A percentile compares a stretch with the other conserved stretches of the same genome.
Conservation (phyloP, 1,139 yeast species). For the Nematodospora anomalae region DNA sequence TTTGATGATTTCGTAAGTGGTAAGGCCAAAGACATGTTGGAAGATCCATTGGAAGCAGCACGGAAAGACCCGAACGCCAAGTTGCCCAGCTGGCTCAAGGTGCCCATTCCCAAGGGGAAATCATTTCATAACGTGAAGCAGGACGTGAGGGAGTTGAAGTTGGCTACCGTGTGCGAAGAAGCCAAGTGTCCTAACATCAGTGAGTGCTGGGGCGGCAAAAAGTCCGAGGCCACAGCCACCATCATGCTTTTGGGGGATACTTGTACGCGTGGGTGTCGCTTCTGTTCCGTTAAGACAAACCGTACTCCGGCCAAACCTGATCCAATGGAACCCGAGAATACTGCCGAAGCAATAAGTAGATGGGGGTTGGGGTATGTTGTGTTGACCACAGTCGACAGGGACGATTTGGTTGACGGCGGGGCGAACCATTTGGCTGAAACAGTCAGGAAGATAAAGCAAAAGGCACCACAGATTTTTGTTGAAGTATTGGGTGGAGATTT, state of each 20-base stretch:
- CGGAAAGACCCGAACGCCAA: constrained; percentile 61
- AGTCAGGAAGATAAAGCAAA: constrained; percentile 75
- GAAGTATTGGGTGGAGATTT: constrained; percentile 96
- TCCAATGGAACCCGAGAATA: constrained; percentile 95
- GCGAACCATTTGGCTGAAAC: constrained; percentile 89
- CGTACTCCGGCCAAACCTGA: constrained; percentile 87
- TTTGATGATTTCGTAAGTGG: constrained; percentile 89
- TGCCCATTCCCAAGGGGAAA: constrained; percentile 91
- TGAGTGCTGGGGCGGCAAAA: constrained; percentile 99
- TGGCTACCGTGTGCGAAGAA: constrained; percentile 97
- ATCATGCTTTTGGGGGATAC: constrained; percentile 98
- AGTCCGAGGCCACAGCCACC: constrained; percentile 97
- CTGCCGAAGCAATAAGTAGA: constrained; percentile 94
- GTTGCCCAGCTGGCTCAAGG: constrained; percentile 91
- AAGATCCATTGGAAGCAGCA: constrained; percentile 71
- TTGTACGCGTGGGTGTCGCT: constrained; percentile 97
- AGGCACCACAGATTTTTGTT: constrained; percentile 88
- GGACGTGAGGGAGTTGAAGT: constrained; percentile 83
- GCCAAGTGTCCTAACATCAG: constrained; percentile 99
- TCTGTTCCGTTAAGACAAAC: constrained; percentile 94
- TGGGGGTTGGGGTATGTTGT: constrained; percentile 99
- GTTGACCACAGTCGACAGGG: constrained; percentile 95
- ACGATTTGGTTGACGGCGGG: constrained; percentile 92
- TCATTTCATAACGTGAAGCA: constrained; percentile 76
- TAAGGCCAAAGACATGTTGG: constrained; percentile 62